A percentile compares a stretch with the other conserved stretches of the same genome.
phyloP scores from a whole-genome alignment of 2,329 filamentous ascomycete species.

The Diaporthe vexans region DNA sequence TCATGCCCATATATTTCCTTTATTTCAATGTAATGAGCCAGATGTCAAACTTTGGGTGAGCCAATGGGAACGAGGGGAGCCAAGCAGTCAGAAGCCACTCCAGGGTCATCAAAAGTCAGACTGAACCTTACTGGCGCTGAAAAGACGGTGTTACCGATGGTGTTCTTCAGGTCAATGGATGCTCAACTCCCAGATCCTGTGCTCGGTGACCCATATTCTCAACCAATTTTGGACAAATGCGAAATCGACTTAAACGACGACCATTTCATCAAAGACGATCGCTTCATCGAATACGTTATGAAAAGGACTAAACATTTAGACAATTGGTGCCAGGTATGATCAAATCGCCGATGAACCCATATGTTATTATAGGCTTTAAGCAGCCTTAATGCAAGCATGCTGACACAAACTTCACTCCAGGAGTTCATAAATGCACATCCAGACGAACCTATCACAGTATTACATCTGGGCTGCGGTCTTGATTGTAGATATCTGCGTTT shows the following conservation, averaged over 20 bases:
- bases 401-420: not conserved
- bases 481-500: slow-evolving; percentile 35
- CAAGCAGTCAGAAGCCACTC: not conserved
- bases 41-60: not conserved
- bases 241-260: slow-evolving; percentile 5
- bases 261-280: slow-evolving; percentile 2
- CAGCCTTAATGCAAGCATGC: too few relatives aligned
- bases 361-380: not conserved
- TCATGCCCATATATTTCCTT: not conserved
- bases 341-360: not conserved
- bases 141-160: slow-evolving; percentile 10
- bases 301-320: slow-evolving; percentile 19
- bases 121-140: slow-evolving; percentile 13
- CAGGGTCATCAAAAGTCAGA: not conserved
- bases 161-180: slow-evolving; percentile 31
- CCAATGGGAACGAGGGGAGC: not conserved
- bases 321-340: slow-evolving; percentile 21
- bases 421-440: slow-evolving; percentile 31
- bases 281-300: slow-evolving; percentile 28
- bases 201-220: slow-evolving; percentile 35
- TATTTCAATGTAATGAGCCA: not conserved
- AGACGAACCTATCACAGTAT: slow-evolving; percentile 28
- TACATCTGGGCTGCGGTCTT: slow-evolving; percentile 39
- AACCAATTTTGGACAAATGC: slow-evolving; percentile 30
- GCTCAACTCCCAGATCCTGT: slow-evolving; percentile 31